Evolutionary conservation across 345 rosid species (phyloP).

Genomic region (Arabidopsis suecica): DNA sequence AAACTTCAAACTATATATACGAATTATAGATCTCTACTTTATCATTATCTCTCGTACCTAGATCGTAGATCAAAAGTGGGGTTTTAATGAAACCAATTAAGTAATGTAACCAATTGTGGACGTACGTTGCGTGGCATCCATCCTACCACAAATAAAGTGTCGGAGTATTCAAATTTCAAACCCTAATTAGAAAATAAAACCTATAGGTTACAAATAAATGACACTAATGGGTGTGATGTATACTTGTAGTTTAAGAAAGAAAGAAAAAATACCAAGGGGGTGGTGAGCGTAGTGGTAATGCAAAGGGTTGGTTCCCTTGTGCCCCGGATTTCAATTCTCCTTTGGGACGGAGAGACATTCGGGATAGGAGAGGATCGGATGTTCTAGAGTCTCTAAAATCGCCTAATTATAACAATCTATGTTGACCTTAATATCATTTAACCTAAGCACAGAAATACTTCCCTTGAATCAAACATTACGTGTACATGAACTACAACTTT

Average conservation of each 20-base stretch:
- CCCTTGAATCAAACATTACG: not conserved
- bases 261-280: no score
- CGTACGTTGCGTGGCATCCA: slow-evolving; percentile 1
- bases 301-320: no score
- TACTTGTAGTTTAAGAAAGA: no score
- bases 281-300: no score
- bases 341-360: no score
- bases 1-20: not conserved
- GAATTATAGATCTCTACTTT: not conserved
- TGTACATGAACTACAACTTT: not conserved
- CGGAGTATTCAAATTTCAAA: not conserved
- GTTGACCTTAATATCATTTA: not conserved
- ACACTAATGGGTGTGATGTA: no score
- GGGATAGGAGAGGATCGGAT: no score
- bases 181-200: not conserved
- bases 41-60: not conserved
- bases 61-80: not conserved
- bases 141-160: not conserved
- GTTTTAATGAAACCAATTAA: not conserved
- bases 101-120: not conserved
- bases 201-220: not conserved
- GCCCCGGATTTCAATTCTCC: no score
- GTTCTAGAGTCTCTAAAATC: not conserved
- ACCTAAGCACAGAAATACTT: not conserved
- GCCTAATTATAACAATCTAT: not conserved